Percentiles rank a stretch among this genome's conserved stretches.
These are phyloP conservation scores for Fusarium nematophilum DNA, from an alignment of 2,329 filamentous ascomycete species.

Conservation along the genomic window DNA sequence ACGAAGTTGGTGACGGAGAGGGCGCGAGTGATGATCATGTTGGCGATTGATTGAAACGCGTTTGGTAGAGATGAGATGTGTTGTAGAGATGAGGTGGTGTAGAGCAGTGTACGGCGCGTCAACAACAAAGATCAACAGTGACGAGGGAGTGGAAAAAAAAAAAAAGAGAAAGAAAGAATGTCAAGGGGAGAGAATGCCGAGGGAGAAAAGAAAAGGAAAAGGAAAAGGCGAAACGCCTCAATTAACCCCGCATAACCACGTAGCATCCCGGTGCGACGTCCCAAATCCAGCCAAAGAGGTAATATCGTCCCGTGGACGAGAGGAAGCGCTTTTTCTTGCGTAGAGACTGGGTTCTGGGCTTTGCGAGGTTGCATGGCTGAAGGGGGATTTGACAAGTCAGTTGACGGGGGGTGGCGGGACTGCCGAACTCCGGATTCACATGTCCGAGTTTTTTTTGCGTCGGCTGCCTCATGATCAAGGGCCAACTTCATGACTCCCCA, in stretches of 20 bases:
- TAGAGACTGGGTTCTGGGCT: constrained; percentile 15
- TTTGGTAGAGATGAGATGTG: neutral
- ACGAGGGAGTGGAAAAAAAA: constrained; percentile 4
- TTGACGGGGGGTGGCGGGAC: constrained; percentile 22
- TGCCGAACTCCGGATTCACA: constrained; percentile 34
- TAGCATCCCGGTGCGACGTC: constrained; percentile 27
- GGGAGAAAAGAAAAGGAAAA: constrained; percentile 6
- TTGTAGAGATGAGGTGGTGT: neutral
- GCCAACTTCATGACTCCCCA: constrained; percentile 32
- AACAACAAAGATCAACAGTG: neutral
- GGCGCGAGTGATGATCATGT: constrained; percentile 43
- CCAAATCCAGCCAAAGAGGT: constrained; percentile 35
- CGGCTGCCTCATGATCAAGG: too few species aligned
- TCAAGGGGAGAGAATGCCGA: constrained; percentile 2
- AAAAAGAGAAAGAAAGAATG: constrained; percentile 10
- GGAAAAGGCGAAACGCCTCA: constrained; percentile 17
- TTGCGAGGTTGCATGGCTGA: constrained; percentile 15
- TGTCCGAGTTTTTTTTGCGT: too few species aligned
- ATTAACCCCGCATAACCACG: constrained; percentile 23
- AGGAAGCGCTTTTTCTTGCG: constrained; percentile 30
- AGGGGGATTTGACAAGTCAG: constrained; percentile 35
- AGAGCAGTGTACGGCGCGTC: too few species aligned
- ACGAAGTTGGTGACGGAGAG: constrained; percentile 62
- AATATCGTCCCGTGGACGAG: constrained; percentile 33
- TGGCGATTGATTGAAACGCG: too few species aligned